phyloP scores from a whole-genome alignment of 2,329 filamentous ascomycete genomes.

The Alternaria atra region DNA sequence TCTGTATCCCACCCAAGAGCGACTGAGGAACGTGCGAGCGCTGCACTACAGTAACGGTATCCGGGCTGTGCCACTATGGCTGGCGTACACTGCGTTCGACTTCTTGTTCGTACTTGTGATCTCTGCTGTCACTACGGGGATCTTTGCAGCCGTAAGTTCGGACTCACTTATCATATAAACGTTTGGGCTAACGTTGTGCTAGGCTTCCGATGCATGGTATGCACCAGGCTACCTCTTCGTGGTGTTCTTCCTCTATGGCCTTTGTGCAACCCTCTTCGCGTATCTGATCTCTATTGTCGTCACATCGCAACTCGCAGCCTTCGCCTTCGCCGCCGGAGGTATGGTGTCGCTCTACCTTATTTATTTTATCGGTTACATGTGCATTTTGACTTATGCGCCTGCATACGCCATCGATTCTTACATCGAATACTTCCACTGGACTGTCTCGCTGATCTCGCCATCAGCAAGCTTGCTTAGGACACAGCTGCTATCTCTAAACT shows the following conservation, averaged over 20 bases:
- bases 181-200: slow-evolving; percentile 19
- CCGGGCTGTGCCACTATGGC: slow-evolving; percentile 81
- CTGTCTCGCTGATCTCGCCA: slow-evolving; percentile 76
- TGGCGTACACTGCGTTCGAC: slow-evolving; percentile 83
- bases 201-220: slow-evolving; percentile 73
- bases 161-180: neutral
- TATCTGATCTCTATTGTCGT: slow-evolving; percentile 86
- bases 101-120: slow-evolving; percentile 75
- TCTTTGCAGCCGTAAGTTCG: slow-evolving; percentile 67
- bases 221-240: slow-evolving; percentile 82
- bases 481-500: slow-evolving; percentile 79
- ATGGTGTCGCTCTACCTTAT: slow-evolving; percentile 67
- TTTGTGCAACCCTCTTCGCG: slow-evolving; percentile 77
- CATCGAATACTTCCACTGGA: slow-evolving; percentile 76
- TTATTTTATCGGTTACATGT: slow-evolving; percentile 59
- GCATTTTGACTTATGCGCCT: slow-evolving; percentile 77
- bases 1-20: slow-evolving; percentile 86
- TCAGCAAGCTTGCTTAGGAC: slow-evolving; percentile 78
- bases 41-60: slow-evolving; percentile 94
- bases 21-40: slow-evolving; percentile 79
- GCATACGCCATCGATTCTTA: slow-evolving; percentile 72
- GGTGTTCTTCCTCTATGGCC: slow-evolving; percentile 80
- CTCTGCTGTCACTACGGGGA: slow-evolving; percentile 71
- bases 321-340: slow-evolving; percentile 80
- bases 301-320: slow-evolving; percentile 81